Evolutionary conservation across 2,329 filamentous ascomycete species (phyloP), one percentile per base, ranked within the genome.

Genomic region (Fulvia fulva): DNA sequence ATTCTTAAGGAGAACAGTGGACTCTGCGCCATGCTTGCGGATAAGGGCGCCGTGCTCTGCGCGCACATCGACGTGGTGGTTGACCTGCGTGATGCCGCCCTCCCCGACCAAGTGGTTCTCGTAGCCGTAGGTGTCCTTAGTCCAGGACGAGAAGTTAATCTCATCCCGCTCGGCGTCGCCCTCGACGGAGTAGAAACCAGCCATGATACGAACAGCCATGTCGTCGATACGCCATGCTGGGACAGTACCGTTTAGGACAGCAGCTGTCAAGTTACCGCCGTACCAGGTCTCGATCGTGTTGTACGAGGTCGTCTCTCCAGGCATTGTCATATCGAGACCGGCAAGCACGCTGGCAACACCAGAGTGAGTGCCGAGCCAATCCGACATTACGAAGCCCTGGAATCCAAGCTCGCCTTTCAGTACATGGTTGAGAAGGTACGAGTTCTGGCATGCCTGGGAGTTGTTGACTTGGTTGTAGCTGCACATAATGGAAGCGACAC

Each of bases 401-500:
- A 73, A 73, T 4, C 69, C 70, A 26, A 74, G 80, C 71, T 91
- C 86, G 16, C 80, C 74, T 73, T 90, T 90, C n/a, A 90, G 76
- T 3, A 90, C 68, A 51, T 80, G 80, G 69, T 87, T 87, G 56
- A 88, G 70, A 2, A 78, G 73, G 51, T 82, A 77, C 57, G 82
- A 81, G 73, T 87, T 89, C 68, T 87, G 82, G 71, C 87, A 90
- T 5, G 80, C 80, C 73, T 85, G 89, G 14, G 82, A 85, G 62
- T 84, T 83, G 72, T 90, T 89, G 69, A 89, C 75, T 70, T 86
- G 85, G 70, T 89, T 87, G 74, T 90, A 90, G 19, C 83, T 85
- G 74, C 87, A 90, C 88, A 90, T 90, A 54, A 93, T 83, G n/a
- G 85, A 85, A 0, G 84, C 90, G 1, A 94, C 90, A 26, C 90